Percentiles rank a stretch among this genome's conserved stretches.
Evolutionary conservation across 2,329 filamentous ascomycete genomes (phyloP).

Genomic region (Harringtonia aguacate): DNA sequence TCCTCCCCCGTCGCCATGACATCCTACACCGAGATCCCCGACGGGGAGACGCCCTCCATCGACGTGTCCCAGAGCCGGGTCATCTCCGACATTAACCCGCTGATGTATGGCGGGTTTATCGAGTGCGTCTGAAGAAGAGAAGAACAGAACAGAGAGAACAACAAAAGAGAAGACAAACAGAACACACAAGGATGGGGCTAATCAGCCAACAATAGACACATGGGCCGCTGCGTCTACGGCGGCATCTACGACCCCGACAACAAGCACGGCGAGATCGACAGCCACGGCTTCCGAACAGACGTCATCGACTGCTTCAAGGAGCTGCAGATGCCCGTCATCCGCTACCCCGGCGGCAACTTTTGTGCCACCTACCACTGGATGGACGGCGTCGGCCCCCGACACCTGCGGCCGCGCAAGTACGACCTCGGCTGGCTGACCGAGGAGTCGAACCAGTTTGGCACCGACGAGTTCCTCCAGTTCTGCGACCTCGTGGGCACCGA

Average conservation of each 20-base stretch:
- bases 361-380: slow-evolving; percentile 78
- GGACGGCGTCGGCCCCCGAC: slow-evolving; percentile 66
- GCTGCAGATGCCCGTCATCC: slow-evolving; percentile 63
- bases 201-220: too few relatives aligned
- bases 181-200: too few relatives aligned
- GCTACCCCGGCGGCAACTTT: slow-evolving; percentile 80
- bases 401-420: slow-evolving; percentile 52
- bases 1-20: too few relatives aligned
- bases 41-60: not conserved
- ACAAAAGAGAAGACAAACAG: too few relatives aligned
- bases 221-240: slow-evolving; percentile 82
- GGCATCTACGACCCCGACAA: slow-evolving; percentile 74
- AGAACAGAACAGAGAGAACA: too few relatives aligned
- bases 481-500: slow-evolving; percentile 62
- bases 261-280: slow-evolving; percentile 46
- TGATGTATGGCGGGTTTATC: slow-evolving; percentile 75
- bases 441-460: slow-evolving; percentile 72
- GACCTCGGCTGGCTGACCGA: slow-evolving; percentile 71
- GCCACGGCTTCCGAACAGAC: slow-evolving; percentile 67
- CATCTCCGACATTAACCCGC: slow-evolving; percentile 64
- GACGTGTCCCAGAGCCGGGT: slow-evolving; percentile 50
- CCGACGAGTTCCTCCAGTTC: slow-evolving; percentile 80
- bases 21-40: not conserved
- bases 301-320: slow-evolving; percentile 65
- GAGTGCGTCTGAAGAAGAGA: too few relatives aligned